Evolutionary conservation across 1,284 basidiomycete genomes (phyloP).

Genomic region (Ustilago bromivora): DNA sequence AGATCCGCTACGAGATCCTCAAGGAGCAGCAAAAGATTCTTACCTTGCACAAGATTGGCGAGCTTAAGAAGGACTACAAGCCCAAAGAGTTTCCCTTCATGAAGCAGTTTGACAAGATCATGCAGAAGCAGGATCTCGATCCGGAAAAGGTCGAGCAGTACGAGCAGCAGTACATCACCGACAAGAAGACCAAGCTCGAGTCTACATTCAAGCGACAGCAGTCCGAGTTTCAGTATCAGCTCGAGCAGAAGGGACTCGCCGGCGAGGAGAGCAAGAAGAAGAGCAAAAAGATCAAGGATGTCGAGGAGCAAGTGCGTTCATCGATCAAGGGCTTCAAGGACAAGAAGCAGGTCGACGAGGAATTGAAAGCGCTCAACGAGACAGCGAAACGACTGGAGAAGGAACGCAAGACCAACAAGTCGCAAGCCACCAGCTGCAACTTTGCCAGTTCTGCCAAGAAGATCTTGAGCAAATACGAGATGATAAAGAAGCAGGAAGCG

Average conservation of each 20-base stretch:
- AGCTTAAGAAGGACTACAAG: slow-evolving; percentile 73
- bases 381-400: slow-evolving; percentile 81
- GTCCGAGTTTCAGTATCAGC: slow-evolving; percentile 62
- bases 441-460: slow-evolving; percentile 75
- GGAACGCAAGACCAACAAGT: slow-evolving; percentile 84
- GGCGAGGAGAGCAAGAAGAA: slow-evolving; percentile 48
- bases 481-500: slow-evolving; percentile 65
- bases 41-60: slow-evolving; percentile 73
- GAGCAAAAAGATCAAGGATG: slow-evolving; percentile 54
- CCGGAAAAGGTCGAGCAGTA: slow-evolving; percentile 87
- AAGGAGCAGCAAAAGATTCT: slow-evolving; percentile 68
- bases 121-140: slow-evolving; percentile 91
- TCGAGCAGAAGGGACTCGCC: slow-evolving; percentile 49
- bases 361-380: slow-evolving; percentile 79
- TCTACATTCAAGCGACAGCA: slow-evolving; percentile 74
- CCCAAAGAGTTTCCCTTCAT: slow-evolving; percentile 77
- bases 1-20: slow-evolving; percentile 65
- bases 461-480: slow-evolving; percentile 72
- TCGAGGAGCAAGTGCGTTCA: slow-evolving; percentile 54
- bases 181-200: slow-evolving; percentile 79
- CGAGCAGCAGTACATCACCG: slow-evolving; percentile 77
- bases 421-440: slow-evolving; percentile 72
- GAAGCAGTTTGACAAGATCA: slow-evolving; percentile 69
- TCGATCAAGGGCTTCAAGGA: slow-evolving; percentile 57
- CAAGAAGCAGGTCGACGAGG: slow-evolving; percentile 71